Conservation (phyloP, 768 basidiomycete species). For the Pulveroboletus sp. region DNA sequence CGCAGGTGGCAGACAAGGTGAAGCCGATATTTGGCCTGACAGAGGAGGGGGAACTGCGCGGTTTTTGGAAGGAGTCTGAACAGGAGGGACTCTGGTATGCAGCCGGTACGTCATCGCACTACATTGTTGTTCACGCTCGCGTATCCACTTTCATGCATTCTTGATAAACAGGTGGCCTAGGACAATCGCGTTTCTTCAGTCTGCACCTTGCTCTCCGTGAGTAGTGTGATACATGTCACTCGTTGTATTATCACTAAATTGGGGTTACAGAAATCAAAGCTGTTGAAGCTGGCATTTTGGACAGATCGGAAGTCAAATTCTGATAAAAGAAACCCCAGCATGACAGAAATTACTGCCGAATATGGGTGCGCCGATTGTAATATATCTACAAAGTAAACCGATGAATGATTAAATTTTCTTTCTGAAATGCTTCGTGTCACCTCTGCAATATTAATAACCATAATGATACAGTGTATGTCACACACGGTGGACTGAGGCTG, state of each 20-base stretch:
- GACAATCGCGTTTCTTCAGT: slow-evolving; percentile 26
- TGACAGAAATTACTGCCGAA: not conserved
- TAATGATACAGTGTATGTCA: no score
- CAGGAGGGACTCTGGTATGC: slow-evolving; percentile 20
- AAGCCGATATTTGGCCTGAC: slow-evolving; percentile 62
- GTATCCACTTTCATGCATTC: not conserved
- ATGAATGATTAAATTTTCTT: no score
- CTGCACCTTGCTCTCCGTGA: slow-evolving; percentile 29
- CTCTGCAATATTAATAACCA: no score
- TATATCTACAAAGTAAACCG: no score
- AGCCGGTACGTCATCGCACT: not conserved
- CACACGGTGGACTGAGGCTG: no score
- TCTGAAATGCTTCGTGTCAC: no score
- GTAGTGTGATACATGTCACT: slow-evolving; percentile 8
- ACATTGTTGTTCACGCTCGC: no score
- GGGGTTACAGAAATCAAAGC: slow-evolving; percentile 24
- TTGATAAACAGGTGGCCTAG: slow-evolving; percentile 3
- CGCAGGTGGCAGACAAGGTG: slow-evolving; percentile 43
- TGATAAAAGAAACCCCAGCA: no score
- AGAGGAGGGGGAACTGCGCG: slow-evolving; percentile 57
- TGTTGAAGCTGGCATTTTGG: slow-evolving; percentile 26
- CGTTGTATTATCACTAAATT: not conserved
- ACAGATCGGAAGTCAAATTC: slow-evolving; percentile 18
- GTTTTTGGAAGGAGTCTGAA: slow-evolving; percentile 32
- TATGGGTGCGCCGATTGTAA: not conserved